Conservation (phyloP, 495 filamentous ascomycete species). For the Haplographium delicatum region DNA sequence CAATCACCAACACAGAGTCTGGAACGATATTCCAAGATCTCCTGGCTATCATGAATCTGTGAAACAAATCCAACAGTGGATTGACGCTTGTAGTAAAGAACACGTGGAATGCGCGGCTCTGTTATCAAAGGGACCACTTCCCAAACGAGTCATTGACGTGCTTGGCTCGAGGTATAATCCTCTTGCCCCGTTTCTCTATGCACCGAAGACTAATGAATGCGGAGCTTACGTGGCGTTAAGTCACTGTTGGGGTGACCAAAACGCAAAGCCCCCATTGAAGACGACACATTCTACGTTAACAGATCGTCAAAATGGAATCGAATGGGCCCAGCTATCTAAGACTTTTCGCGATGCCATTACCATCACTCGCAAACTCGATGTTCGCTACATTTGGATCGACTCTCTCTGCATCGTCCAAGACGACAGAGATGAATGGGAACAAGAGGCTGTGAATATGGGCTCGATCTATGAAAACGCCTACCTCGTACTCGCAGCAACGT, state of each 20-base stretch:
- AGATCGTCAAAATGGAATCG: neutral
- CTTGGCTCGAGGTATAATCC: neutral
- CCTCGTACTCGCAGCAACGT: neutral
- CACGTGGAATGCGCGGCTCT: neutral
- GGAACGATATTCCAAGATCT: no score
- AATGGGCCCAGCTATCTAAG: neutral
- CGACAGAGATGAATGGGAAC: neutral
- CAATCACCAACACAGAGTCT: no score
- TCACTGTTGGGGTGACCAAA: slow-evolving; percentile 6
- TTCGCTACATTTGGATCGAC: slow-evolving; percentile 16
- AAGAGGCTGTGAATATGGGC: neutral
- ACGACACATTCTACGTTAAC: neutral
- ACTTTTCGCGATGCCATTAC: slow-evolving; percentile 10
- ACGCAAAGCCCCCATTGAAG: neutral
- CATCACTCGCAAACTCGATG: neutral
- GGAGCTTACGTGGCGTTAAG: neutral
- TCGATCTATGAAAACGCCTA: neutral
- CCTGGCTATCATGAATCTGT: no score
- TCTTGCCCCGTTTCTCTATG: neutral
- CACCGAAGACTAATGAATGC: neutral
- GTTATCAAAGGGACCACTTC: neutral
- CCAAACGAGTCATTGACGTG: neutral
- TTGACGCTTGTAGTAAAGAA: neutral
- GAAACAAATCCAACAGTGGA: no score
- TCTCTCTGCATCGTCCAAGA: slow-evolving; percentile 5